A percentile compares a stretch with the other conserved stretches of the same genome.
These are phyloP conservation scores for Candida wancherniae DNA, from an alignment of 805 yeast species.

Conservation along the genomic window DNA sequence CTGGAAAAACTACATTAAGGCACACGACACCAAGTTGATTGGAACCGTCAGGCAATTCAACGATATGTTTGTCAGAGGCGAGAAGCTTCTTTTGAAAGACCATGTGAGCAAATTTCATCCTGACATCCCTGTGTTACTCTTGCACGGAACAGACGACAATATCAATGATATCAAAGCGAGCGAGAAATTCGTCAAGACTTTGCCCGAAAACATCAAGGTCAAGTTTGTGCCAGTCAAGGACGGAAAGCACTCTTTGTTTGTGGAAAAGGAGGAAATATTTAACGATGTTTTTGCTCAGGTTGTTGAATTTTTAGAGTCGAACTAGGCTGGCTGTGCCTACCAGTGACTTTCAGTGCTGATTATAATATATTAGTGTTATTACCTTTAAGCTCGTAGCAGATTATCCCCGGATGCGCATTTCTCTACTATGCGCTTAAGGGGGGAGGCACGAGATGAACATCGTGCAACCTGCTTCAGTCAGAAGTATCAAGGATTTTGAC, in stretches of 20 bases:
- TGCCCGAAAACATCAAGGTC: slow-evolving; percentile 30
- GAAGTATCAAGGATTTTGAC: too few species aligned
- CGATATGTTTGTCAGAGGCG: slow-evolving; percentile 65
- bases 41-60: slow-evolving; percentile 55
- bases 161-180: slow-evolving; percentile 53
- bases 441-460: too few species aligned
- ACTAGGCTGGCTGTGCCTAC: neutral
- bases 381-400: too few species aligned
- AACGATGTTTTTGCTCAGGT: slow-evolving; percentile 30
- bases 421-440: too few species aligned
- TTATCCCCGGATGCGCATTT: too few species aligned
- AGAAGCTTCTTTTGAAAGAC: slow-evolving; percentile 36
- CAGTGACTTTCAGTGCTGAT: neutral
- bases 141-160: slow-evolving; percentile 62
- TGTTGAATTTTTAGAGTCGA: slow-evolving; percentile 27
- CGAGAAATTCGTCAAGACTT: slow-evolving; percentile 32
- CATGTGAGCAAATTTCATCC: slow-evolving; percentile 32
- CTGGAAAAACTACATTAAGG: slow-evolving; percentile 42
- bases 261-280: slow-evolving; percentile 44
- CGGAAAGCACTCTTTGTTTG: slow-evolving; percentile 42
- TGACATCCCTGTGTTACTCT: slow-evolving; percentile 46
- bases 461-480: too few species aligned
- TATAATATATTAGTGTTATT: too few species aligned
- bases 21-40: slow-evolving; percentile 35
- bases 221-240: slow-evolving; percentile 25